Evolutionary conservation across 2,329 filamentous ascomycete genomes (phyloP).

Genomic region (Alternaria alternata): DNA sequence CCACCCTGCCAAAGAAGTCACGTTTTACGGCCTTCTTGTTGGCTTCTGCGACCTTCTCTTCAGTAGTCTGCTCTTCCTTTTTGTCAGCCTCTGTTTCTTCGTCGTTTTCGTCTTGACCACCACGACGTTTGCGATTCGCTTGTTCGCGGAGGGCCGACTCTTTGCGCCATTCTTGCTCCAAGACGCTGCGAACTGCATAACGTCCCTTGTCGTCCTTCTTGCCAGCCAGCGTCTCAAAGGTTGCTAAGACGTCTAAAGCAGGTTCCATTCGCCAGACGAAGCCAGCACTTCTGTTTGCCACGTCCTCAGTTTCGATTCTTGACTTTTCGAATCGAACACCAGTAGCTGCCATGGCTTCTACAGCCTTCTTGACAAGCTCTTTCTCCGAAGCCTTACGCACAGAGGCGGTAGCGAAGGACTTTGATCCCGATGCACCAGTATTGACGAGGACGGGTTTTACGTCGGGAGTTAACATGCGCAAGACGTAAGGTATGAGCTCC

Average conservation of each 20-base stretch:
- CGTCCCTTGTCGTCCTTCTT: slow-evolving; percentile 75
- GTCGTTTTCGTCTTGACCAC: slow-evolving; percentile 37
- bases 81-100: slow-evolving; percentile 21
- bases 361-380: slow-evolving; percentile 78
- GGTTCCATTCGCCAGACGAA: slow-evolving; percentile 97
- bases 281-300: slow-evolving; percentile 58
- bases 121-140: slow-evolving; percentile 67
- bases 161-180: slow-evolving; percentile 87
- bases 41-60: slow-evolving; percentile 33
- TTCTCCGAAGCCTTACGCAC: slow-evolving; percentile 89
- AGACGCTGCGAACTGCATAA: slow-evolving; percentile 91
- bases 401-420: slow-evolving; percentile 70
- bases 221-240: slow-evolving; percentile 72
- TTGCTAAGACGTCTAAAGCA: slow-evolving; percentile 78
- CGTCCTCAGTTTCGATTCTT: slow-evolving; percentile 74
- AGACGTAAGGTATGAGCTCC: slow-evolving; percentile 84
- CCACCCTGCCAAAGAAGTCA: slow-evolving; percentile 85
- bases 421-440: slow-evolving; percentile 56
- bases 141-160: slow-evolving; percentile 73
- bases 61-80: slow-evolving; percentile 28
- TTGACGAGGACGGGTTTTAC: slow-evolving; percentile 89
- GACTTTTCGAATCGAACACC: slow-evolving; percentile 83
- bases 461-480: slow-evolving; percentile 84
- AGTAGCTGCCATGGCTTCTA: slow-evolving; percentile 82
- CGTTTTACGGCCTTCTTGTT: slow-evolving; percentile 64